These are phyloP conservation scores for Waltiozyma sp. DNA, from an alignment of 1,139 yeast species.

Conservation along the genomic window DNA sequence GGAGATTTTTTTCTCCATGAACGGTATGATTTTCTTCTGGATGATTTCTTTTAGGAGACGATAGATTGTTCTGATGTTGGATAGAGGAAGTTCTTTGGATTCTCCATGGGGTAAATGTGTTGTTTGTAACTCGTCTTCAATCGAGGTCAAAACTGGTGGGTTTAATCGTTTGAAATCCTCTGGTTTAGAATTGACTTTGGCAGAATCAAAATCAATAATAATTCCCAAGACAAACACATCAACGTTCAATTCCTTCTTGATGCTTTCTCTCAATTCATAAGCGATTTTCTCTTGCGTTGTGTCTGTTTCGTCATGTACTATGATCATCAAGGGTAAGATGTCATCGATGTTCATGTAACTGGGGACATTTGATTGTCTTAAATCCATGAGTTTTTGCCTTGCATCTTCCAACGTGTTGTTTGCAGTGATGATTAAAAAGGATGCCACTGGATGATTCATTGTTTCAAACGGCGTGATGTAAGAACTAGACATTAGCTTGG, in stretches of 20 bases:
- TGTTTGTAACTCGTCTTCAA: constrained; percentile 42
- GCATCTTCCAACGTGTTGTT: constrained; percentile 34
- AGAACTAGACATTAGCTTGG: constrained; percentile 50
- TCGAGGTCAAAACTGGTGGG: constrained; percentile 33
- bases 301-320: constrained; percentile 21
- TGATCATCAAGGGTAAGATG: constrained; percentile 33
- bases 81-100: constrained; percentile 10
- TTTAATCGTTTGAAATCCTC: constrained; percentile 15
- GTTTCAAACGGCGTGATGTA: constrained; percentile 75
- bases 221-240: constrained; percentile 24
- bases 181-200: constrained; percentile 1
- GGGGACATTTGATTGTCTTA: constrained; percentile 39
- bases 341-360: constrained; percentile 49
- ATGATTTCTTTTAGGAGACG: constrained; percentile 42
- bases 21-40: constrained; percentile 53
- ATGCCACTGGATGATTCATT: constrained; percentile 81
- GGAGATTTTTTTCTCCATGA: constrained; percentile 64
- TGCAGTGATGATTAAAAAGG: constrained; percentile 46
- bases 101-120: constrained; percentile 8
- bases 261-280: constrained; percentile 20
- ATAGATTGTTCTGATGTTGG: constrained; percentile 31
- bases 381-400: constrained; percentile 37
- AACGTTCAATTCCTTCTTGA: constrained; percentile 26
- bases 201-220: constrained; percentile 9
- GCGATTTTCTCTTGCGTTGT: constrained; percentile 20